Conservation (phyloP, 495 filamentous ascomycete genomes). For the Paragyromitra xinjiangensis region DNA sequence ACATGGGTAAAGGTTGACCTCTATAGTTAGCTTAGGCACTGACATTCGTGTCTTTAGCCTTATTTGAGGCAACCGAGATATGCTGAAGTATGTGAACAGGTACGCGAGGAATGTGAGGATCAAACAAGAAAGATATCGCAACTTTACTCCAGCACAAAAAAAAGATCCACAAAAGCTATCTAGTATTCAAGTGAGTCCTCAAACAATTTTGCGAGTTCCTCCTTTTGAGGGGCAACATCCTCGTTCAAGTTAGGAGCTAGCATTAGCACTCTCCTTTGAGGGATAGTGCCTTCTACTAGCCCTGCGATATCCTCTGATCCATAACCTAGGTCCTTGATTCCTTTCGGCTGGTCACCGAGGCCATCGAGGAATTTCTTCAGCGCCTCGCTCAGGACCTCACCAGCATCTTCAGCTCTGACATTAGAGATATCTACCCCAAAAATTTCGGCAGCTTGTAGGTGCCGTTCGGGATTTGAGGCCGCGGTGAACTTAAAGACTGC, state of each 20-base stretch:
- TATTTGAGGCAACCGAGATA: not conserved
- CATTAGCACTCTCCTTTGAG: conserved; percentile 89
- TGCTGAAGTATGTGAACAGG: not conserved
- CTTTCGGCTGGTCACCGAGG: conserved; percentile 88
- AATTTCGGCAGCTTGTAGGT: conserved; percentile 84
- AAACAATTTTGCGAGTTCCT: conserved; percentile 70
- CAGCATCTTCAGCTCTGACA: conserved; percentile 85
- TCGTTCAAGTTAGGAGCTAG: conserved; percentile 82
- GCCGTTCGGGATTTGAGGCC: conserved; percentile 87
- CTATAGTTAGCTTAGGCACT: not conserved
- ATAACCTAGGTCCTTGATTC: conserved; percentile 85
- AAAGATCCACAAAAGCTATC: not conserved
- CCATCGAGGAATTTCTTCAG: conserved; percentile 78
- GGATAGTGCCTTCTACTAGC: conserved; percentile 92
- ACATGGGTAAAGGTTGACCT: not conserved
- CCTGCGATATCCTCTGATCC: conserved; percentile 73
- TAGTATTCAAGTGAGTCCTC: conserved; percentile 74
- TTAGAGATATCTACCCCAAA: conserved; percentile 90
- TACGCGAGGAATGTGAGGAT: not conserved
- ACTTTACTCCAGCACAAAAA: not conserved
- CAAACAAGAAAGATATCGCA: not conserved
- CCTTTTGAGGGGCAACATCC: conserved; percentile 70
- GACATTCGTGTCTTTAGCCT: not conserved
- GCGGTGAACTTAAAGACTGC: conserved; percentile 94
- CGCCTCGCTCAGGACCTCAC: conserved; percentile 84